Evolutionary conservation across 108 stramenopile species (phyloP).

Genomic region (Cafeteria roenbergensis): DNA sequence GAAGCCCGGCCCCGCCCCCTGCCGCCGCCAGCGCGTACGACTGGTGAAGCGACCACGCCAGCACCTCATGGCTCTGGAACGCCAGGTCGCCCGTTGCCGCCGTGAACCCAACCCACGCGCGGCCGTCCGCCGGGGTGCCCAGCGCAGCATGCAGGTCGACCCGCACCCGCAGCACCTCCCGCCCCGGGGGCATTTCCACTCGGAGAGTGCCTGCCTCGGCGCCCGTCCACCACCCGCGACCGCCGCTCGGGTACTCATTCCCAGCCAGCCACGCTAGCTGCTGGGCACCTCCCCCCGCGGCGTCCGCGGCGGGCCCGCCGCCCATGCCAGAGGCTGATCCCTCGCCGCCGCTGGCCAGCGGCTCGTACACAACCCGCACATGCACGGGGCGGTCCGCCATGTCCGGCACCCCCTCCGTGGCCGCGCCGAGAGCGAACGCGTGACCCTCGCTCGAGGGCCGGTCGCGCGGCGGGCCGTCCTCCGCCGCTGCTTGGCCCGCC

Average conservation of each 20-base stretch:
- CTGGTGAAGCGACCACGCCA: conserved; percentile 39
- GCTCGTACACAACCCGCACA: conserved; percentile 36
- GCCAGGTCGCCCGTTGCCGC: conserved; percentile 43
- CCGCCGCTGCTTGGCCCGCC: too few relatives aligned
- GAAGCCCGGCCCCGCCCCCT: too few relatives aligned
- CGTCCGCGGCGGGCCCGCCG: conserved; percentile 12
- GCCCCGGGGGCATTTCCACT: conserved; percentile 28
- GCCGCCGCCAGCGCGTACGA: too few relatives aligned
- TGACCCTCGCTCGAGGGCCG: conserved; percentile 27
- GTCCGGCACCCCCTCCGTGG: conserved; percentile 31
- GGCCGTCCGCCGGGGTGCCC: conserved; percentile 36
- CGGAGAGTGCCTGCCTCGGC: neutral
- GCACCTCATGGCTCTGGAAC: conserved; percentile 50
- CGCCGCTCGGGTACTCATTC: neutral
- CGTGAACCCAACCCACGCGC: conserved; percentile 53
- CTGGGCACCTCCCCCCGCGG: conserved; percentile 23
- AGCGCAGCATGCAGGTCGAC: conserved; percentile 39
- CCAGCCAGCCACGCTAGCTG: conserved; percentile 11
- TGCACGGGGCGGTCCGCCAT: conserved; percentile 30
- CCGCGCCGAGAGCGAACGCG: conserved; percentile 24
- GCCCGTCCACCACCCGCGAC: neutral
- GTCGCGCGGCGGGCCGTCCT: neutral
- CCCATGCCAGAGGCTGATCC: conserved; percentile 7
- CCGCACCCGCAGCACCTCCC: conserved; percentile 33
- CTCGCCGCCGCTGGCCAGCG: conserved; percentile 15